Evolutionary conservation across 192 early-diverging fungal genomes (phyloP).

Genomic region (Lobulomyces angularis): DNA sequence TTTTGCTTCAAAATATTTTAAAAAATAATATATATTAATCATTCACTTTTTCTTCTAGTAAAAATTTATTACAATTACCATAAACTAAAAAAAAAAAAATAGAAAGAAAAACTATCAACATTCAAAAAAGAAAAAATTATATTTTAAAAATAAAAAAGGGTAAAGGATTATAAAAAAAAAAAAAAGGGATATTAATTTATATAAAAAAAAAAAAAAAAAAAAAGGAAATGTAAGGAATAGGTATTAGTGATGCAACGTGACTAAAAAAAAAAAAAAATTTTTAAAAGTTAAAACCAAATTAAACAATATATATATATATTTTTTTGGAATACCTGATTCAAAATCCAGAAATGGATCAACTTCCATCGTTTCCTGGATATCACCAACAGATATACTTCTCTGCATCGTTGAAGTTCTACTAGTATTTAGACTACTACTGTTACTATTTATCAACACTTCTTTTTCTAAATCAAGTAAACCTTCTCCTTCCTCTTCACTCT

Average conservation of each 20-base stretch:
- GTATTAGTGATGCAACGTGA: neutral
- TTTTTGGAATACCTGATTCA: constrained; percentile 43
- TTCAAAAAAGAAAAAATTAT: too few species aligned
- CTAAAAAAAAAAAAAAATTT: too few species aligned
- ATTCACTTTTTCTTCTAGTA: too few species aligned
- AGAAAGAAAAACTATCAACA: too few species aligned
- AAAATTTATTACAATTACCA: too few species aligned
- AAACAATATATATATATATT: too few species aligned
- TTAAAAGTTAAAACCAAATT: too few species aligned
- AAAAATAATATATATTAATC: too few species aligned
- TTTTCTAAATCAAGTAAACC: constrained; percentile 55
- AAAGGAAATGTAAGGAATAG: neutral
- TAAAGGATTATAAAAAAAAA: constrained; percentile 2
- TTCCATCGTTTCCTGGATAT: constrained; percentile 6
- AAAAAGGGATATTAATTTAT: neutral
- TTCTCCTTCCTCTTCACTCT: constrained; percentile 50
- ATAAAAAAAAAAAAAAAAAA: neutral
- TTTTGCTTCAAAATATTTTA: too few species aligned
- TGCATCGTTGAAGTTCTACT: neutral
- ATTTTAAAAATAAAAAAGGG: too few species aligned
- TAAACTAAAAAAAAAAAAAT: too few species aligned
- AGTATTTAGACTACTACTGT: neutral
- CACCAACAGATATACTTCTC: too few species aligned
- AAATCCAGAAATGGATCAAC: constrained; percentile 51
- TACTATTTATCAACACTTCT: constrained; percentile 23